Evolutionary conservation across 2,329 filamentous ascomycete genomes (phyloP).

Genomic region (Xylariaceae sp.): DNA sequence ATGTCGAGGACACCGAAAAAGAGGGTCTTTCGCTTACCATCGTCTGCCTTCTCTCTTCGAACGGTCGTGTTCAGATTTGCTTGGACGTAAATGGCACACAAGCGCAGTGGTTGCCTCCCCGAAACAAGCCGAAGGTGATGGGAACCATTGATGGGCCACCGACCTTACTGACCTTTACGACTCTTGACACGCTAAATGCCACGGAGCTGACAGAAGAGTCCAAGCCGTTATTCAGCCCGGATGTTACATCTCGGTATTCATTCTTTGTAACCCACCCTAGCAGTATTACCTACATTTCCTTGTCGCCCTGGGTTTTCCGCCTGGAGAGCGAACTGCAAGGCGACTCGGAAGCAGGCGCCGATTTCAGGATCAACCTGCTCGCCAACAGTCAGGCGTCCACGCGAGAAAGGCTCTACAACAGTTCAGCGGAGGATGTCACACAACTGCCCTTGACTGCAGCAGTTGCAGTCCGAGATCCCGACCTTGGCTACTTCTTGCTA

Average conservation of each 20-base stretch:
- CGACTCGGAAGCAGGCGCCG: conserved; percentile 52
- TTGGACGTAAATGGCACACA: conserved; percentile 58
- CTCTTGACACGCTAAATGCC: conserved; percentile 53
- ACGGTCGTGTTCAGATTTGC: conserved; percentile 56
- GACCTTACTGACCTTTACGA: conserved; percentile 56
- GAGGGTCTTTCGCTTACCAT: conserved; percentile 57
- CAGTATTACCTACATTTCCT: conserved; percentile 55
- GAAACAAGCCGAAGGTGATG: conserved; percentile 43
- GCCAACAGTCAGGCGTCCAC: conserved; percentile 53
- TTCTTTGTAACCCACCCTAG: conserved; percentile 59
- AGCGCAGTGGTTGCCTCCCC: conserved; percentile 61
- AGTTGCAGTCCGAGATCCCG: conserved; percentile 52
- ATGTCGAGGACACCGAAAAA: conserved; percentile 50
- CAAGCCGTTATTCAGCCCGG: conserved; percentile 59
- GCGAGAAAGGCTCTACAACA: conserved; percentile 54
- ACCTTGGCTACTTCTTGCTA: conserved; percentile 59
- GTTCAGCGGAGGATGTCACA: conserved; percentile 41
- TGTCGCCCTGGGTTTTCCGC: conserved; percentile 59
- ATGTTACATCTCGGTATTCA: conserved; percentile 56
- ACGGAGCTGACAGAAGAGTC: conserved; percentile 50
- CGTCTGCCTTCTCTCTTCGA: conserved; percentile 55
- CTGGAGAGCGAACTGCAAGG: conserved; percentile 56
- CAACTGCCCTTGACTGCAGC: conserved; percentile 49
- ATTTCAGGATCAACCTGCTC: conserved; percentile 57
- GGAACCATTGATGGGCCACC: conserved; percentile 40